A percentile compares a stretch with the other conserved stretches of the same genome.
phyloP scores from a whole-genome alignment of 1,284 basidiomycete genomes.

The Jaminaea rosea region DNA sequence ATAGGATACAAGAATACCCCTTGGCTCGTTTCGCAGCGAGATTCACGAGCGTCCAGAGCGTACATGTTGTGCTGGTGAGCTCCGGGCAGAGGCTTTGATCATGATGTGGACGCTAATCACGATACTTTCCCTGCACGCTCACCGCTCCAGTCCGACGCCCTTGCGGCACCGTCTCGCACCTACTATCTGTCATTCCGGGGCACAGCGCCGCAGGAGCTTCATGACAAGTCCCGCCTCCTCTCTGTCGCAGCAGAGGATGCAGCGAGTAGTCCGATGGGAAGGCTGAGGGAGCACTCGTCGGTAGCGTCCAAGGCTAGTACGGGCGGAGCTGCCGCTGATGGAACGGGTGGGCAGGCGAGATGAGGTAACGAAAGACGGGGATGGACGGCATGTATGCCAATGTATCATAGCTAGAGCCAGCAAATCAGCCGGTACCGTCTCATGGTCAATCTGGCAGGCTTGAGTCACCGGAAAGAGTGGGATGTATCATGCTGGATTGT shows the following conservation, averaged over 20 bases:
- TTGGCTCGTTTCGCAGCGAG: not conserved
- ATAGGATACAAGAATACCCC: not conserved
- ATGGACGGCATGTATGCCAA: too few species aligned
- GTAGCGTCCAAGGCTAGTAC: not conserved
- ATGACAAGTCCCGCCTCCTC: not conserved
- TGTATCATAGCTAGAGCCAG: too few species aligned
- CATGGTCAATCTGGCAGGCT: too few species aligned
- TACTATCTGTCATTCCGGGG: not conserved
- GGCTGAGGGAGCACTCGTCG: not conserved
- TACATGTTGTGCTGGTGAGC: not conserved
- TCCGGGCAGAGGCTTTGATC: not conserved
- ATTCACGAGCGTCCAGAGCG: not conserved
- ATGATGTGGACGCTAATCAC: not conserved
- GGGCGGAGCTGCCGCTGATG: not conserved
- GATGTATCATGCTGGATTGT: too few species aligned
- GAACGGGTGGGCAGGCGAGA: not conserved
- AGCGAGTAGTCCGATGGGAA: not conserved
- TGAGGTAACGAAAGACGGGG: too few species aligned
- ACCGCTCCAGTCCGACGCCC: not conserved
- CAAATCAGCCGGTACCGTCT: too few species aligned
- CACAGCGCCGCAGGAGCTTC: not conserved
- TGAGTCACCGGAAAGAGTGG: too few species aligned
- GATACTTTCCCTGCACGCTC: not conserved
- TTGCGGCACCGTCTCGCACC: not conserved
- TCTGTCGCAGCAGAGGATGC: not conserved